Conservation (phyloP, 202 grass and related monocot genomes). For the Schoenoplectus tabernaemontani region DNA sequence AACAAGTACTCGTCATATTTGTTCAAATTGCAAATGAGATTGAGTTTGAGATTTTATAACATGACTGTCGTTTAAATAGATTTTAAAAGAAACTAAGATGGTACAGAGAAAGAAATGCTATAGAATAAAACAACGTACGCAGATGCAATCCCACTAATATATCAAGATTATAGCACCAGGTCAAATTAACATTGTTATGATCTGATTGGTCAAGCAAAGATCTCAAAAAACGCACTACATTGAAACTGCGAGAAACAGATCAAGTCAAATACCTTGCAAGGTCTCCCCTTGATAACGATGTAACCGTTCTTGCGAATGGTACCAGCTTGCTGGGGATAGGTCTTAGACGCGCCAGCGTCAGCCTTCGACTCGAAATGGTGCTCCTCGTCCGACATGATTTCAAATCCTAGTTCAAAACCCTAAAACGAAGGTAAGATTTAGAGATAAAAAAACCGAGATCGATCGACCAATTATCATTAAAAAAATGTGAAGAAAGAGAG, state of each 20-base stretch:
- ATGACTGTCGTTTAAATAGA: not conserved
- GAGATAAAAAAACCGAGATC: not conserved
- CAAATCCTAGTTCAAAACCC: constrained; percentile 14
- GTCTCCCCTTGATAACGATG: constrained; percentile 74
- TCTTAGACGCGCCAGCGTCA: constrained; percentile 85
- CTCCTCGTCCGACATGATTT: constrained; percentile 89
- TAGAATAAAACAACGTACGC: not conserved
- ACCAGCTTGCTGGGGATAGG: constrained; percentile 85
- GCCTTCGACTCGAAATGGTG: constrained; percentile 95
- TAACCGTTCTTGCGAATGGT: constrained; percentile 80
- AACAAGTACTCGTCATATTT: not conserved
- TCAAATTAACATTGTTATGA: not conserved
- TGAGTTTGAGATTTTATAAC: not conserved
- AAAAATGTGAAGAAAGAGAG: not conserved
- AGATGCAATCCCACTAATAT: not conserved
- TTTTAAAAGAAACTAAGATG: not conserved
- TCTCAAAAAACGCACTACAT: not conserved
- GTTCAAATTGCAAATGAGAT: not conserved
- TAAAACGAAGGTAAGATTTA: not conserved
- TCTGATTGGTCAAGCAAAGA: not conserved
- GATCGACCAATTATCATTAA: not conserved
- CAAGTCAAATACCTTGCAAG: constrained; percentile 62
- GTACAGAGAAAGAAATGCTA: not conserved
- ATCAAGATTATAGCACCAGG: not conserved
- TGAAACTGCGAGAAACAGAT: not conserved